These are phyloP conservation scores for Suillus lakei DNA, from an alignment of 768 basidiomycete genomes.

Conservation along the genomic window DNA sequence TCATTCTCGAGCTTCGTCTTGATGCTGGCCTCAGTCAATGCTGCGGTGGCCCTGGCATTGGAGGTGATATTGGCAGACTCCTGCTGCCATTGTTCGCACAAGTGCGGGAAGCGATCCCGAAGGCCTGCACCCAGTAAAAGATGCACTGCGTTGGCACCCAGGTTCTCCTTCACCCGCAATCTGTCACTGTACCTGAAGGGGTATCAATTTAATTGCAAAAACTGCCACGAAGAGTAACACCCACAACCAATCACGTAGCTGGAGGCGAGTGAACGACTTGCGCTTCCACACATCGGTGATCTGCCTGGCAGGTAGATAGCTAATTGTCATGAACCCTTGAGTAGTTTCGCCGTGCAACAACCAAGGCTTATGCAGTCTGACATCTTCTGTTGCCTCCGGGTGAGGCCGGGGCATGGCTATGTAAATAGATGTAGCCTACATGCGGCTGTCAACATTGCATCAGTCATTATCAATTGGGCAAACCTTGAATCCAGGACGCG, in stretches of 20 bases:
- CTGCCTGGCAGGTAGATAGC: slow-evolving; percentile 21
- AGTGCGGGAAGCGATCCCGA: slow-evolving; percentile 24
- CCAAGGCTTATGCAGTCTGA: slow-evolving; percentile 23
- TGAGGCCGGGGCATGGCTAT: slow-evolving; percentile 17
- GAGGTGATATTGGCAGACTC: slow-evolving; percentile 8
- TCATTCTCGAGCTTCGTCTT: slow-evolving; percentile 10
- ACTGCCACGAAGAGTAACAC: slow-evolving; percentile 2
- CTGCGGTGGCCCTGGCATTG: background rate
- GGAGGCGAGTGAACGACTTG: slow-evolving; percentile 5
- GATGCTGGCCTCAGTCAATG: background rate
- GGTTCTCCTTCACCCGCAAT: slow-evolving; percentile 27
- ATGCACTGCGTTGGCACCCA: slow-evolving; percentile 29
- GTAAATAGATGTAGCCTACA: slow-evolving; percentile 18
- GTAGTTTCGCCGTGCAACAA: slow-evolving; percentile 45
- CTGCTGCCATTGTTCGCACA: slow-evolving; percentile 29
- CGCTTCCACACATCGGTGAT: slow-evolving; percentile 4
- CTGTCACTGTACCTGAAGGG: slow-evolving; percentile 23
- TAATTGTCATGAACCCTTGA: slow-evolving; percentile 44
- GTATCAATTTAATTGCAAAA: background rate
- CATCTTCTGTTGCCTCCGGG: slow-evolving; percentile 16
- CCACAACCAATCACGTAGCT: slow-evolving; percentile 26
- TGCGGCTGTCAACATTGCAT: background rate
- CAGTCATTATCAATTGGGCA: background rate
- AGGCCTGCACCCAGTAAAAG: slow-evolving; percentile 36
- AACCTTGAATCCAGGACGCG: slow-evolving; percentile 52